Evolutionary conservation across 2,329 filamentous ascomycete genomes (phyloP).

Genomic region (Cercospora zeina): DNA sequence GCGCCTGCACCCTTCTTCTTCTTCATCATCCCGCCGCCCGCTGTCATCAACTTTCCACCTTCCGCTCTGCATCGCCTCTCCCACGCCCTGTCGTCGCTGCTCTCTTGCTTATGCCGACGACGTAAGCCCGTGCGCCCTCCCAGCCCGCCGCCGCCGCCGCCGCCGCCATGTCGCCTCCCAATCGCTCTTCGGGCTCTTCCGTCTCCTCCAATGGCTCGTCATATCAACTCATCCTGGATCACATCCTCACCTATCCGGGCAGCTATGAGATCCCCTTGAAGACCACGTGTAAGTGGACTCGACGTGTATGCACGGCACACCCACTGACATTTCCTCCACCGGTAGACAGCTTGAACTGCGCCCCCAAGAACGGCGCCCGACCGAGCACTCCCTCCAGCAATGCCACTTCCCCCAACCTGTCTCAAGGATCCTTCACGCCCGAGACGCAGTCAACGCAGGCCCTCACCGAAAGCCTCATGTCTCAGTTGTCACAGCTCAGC

Average conservation of each 20-base stretch:
- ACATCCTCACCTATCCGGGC: slow-evolving; percentile 61
- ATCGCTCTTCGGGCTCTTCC: slow-evolving; percentile 35
- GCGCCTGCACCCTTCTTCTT: neutral
- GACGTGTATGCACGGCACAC: neutral
- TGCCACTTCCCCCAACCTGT: slow-evolving; percentile 43
- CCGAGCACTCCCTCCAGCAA: slow-evolving; percentile 38
- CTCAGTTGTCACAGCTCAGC: slow-evolving; percentile 59
- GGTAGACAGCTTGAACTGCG: slow-evolving; percentile 60
- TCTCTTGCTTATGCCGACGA: slow-evolving; percentile 13
- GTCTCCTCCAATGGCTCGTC: slow-evolving; percentile 46
- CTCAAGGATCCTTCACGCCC: slow-evolving; percentile 34
- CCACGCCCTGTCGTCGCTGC: slow-evolving; percentile 1
- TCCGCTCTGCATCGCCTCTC: neutral
- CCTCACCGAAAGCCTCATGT: slow-evolving; percentile 55
- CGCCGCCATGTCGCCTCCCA: slow-evolving; percentile 23
- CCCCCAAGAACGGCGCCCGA: slow-evolving; percentile 49
- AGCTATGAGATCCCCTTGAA: slow-evolving; percentile 66
- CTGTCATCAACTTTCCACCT: neutral
- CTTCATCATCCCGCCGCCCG: neutral
- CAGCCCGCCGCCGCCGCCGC: no score
- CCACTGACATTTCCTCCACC: neutral
- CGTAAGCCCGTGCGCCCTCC: slow-evolving; percentile 1
- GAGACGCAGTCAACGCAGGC: slow-evolving; percentile 42
- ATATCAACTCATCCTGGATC: slow-evolving; percentile 55
- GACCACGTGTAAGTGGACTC: slow-evolving; percentile 54